Percentiles rank a stretch among this genome's conserved stretches.
phyloP scores from a whole-genome alignment of 2,329 filamentous ascomycete genomes.

The Xylariaceae sp. region DNA sequence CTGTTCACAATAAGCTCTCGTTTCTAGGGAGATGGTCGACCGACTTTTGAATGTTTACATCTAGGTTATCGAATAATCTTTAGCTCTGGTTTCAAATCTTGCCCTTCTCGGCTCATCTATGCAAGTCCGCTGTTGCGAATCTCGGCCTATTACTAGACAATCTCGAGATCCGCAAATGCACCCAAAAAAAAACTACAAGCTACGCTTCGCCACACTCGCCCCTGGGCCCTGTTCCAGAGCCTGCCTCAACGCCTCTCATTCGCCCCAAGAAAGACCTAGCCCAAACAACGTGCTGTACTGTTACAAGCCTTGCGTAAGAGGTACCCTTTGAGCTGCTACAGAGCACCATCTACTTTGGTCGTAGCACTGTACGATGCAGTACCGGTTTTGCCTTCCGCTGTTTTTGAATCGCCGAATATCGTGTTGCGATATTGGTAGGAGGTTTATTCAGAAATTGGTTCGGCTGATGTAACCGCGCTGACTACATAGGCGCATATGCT shows the following conservation, averaged over 20 bases:
- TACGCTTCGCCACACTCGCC: conserved; percentile 13
- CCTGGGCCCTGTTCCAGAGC: conserved; percentile 5
- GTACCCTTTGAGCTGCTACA: conserved; percentile 14
- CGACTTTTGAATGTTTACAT: conserved; percentile 19
- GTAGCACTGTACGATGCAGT: too few relatives aligned
- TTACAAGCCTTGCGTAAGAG: too few relatives aligned
- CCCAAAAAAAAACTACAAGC: neutral
- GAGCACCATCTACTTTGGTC: too few relatives aligned
- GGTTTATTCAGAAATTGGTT: too few relatives aligned
- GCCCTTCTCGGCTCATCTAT: too few relatives aligned
- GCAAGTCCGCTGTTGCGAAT: conserved; percentile 2
- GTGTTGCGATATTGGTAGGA: too few relatives aligned
- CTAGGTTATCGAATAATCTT: conserved; percentile 5
- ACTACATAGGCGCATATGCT: too few relatives aligned
- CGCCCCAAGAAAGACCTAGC: conserved; percentile 11
- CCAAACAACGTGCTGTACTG: too few relatives aligned
- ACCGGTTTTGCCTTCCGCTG: too few relatives aligned
- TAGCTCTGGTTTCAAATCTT: conserved; percentile 8
- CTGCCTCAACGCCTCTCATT: conserved; percentile 9
- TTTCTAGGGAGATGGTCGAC: conserved; percentile 21
- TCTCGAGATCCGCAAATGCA: conserved; percentile 1
- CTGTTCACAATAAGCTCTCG: conserved; percentile 13
- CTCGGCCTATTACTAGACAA: neutral
- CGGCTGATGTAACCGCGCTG: too few relatives aligned
- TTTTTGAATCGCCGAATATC: too few relatives aligned